Percentiles rank a stretch among this genome's conserved stretches.
Conservation (phyloP, 257 asterid species). For the Scutellaria minor region DNA sequence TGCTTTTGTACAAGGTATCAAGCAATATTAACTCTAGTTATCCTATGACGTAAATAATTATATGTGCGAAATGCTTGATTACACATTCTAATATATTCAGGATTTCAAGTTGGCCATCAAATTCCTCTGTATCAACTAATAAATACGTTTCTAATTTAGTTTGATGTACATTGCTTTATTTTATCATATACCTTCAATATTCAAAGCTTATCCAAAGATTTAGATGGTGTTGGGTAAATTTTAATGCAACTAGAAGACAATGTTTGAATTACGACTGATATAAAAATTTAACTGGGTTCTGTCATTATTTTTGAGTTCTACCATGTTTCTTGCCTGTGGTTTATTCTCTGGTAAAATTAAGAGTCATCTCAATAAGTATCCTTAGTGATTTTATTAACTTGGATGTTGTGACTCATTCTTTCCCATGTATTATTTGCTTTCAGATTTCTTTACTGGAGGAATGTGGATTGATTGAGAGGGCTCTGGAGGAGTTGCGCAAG, state of each 20-base stretch:
- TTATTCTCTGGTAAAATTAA: constrained; percentile 17
- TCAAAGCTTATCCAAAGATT: constrained; percentile 2
- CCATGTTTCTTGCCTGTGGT: background rate
- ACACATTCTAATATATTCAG: background rate
- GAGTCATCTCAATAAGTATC: constrained; percentile 21
- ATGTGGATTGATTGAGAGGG: constrained; percentile 84
- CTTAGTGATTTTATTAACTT: constrained; percentile 28
- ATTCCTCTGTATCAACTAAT: background rate
- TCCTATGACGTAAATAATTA: constrained; percentile 18
- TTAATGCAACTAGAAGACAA: background rate
- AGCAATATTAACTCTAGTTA: background rate
- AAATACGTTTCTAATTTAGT: no score
- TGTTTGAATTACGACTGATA: constrained; percentile 16
- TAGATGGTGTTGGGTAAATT: background rate
- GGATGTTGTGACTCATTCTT: constrained; percentile 7
- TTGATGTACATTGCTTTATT: no score
- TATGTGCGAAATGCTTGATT: constrained; percentile 23
- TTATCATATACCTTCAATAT: background rate
- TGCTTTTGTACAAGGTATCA: constrained; percentile 95
- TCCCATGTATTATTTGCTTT: constrained; percentile 34
- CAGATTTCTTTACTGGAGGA: constrained; percentile 90
- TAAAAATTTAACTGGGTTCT: constrained; percentile 8
- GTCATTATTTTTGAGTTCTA: constrained; percentile 3
- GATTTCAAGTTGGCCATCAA: constrained; percentile 24
- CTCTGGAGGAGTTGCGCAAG: constrained; percentile 86